Conservation (phyloP, 768 basidiomycete genomes). For the Pisolithus orientalis region DNA sequence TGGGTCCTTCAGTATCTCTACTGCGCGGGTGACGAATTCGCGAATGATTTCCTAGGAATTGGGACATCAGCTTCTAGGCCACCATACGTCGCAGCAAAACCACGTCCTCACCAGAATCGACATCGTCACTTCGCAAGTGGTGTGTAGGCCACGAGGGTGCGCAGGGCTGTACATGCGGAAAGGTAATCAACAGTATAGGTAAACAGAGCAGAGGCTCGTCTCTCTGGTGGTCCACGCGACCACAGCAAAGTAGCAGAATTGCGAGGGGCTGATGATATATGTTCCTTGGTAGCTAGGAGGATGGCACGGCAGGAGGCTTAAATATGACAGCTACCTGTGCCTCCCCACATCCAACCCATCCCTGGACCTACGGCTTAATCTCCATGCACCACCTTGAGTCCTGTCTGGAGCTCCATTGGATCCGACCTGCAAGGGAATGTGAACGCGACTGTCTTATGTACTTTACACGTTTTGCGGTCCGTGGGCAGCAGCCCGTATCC, state of each 20-base stretch:
- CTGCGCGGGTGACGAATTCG: conserved; percentile 17
- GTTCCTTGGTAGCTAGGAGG: not conserved
- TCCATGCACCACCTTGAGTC: conserved; percentile 2
- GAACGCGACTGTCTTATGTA: not conserved
- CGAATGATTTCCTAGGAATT: conserved; percentile 15
- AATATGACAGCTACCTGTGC: not conserved
- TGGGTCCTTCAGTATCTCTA: conserved; percentile 2
- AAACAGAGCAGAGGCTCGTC: conserved; percentile 3
- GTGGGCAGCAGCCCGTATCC: not conserved
- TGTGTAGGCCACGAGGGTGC: conserved; percentile 20
- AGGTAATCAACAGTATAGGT: conserved; percentile 19
- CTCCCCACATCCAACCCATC: not conserved
- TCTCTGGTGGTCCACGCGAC: conserved; percentile 5
- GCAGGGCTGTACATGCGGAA: conserved; percentile 6
- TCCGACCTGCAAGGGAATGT: not conserved
- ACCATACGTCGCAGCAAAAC: conserved; percentile 6
- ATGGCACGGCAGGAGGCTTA: not conserved
- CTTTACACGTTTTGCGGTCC: not conserved
- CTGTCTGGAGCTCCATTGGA: not conserved
- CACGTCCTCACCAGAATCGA: conserved; percentile 23
- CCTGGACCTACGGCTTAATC: not conserved
- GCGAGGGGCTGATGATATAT: conserved; percentile 10
- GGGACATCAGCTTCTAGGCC: conserved; percentile 12
- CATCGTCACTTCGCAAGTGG: conserved; percentile 18
- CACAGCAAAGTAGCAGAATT: conserved; percentile 13